These are phyloP conservation scores for Antrodiella citrinella DNA, from an alignment of 768 basidiomycete species.

Conservation along the genomic window DNA sequence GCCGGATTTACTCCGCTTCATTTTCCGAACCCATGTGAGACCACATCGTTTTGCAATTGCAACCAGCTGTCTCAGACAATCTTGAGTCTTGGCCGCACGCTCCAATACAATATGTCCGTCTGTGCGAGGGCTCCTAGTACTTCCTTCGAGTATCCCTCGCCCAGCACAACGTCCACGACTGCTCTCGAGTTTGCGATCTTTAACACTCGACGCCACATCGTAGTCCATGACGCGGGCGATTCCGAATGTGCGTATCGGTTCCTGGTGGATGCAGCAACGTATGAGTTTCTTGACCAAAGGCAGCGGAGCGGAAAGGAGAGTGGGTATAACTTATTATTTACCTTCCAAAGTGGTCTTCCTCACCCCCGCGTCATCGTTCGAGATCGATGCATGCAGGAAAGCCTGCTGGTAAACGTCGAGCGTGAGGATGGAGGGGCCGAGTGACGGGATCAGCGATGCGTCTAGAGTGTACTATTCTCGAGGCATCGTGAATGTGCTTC, in stretches of 20 bases:
- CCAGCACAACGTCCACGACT: conserved; percentile 14
- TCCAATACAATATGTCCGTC: conserved; percentile 20
- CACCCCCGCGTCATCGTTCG: conserved; percentile 17
- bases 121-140: conserved; percentile 1
- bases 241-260: conserved; percentile 24
- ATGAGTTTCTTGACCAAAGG: not conserved
- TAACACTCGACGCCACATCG: conserved; percentile 23
- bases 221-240: conserved; percentile 22
- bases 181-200: conserved; percentile 13
- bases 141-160: conserved; percentile 6
- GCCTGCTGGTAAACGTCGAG: conserved; percentile 12
- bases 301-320: not conserved
- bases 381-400: conserved; percentile 19
- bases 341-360: conserved; percentile 17
- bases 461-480: too few relatives aligned
- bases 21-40: too few relatives aligned
- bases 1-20: too few relatives aligned
- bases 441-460: conserved; percentile 11
- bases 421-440: conserved; percentile 16
- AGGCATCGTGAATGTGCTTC: too few relatives aligned
- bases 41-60: too few relatives aligned
- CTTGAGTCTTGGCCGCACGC: too few relatives aligned
- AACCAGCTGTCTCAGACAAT: too few relatives aligned
- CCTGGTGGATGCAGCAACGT: conserved; percentile 9
- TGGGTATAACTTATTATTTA: too few relatives aligned